Evolutionary conservation across 139 green algal genomes (phyloP).

Genomic region (Raphidocelis subcapitata): DNA sequence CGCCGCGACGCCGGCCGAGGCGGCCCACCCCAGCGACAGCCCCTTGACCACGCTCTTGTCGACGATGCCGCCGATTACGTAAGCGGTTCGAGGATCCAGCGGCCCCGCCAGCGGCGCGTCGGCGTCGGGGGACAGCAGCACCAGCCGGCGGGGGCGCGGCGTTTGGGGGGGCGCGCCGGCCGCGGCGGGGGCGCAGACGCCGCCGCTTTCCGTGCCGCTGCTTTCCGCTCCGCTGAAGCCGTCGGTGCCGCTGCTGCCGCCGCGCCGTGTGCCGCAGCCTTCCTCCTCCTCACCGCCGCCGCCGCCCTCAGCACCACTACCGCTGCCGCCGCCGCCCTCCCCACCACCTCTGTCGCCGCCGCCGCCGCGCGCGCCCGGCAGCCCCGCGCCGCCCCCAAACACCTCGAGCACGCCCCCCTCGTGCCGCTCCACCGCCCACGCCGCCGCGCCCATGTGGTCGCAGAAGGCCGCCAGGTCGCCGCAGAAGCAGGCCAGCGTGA

Average conservation of each 20-base stretch:
- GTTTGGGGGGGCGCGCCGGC: no score
- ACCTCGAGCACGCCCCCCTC: neutral
- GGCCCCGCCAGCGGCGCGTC: slow-evolving; percentile 13
- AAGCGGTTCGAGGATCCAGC: slow-evolving; percentile 9
- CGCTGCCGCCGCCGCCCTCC: no score
- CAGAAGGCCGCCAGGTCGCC: slow-evolving; percentile 22
- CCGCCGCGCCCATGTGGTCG: slow-evolving; percentile 16
- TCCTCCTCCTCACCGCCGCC: no score
- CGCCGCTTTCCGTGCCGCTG: no score
- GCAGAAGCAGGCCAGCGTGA: slow-evolving; percentile 19
- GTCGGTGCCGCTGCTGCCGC: no score
- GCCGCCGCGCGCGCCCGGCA: no score
- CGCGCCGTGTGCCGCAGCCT: no score
- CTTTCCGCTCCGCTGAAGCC: no score
- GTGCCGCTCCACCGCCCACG: slow-evolving; percentile 10
- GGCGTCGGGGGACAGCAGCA: slow-evolving; percentile 34
- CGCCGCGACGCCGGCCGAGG: neutral
- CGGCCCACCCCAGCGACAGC: slow-evolving; percentile 12
- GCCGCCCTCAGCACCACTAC: no score
- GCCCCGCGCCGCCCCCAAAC: no score
- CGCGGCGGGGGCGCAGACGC: no score
- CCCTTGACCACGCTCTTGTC: slow-evolving; percentile 21
- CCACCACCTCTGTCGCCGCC: no score
- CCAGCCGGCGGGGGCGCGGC: neutral
- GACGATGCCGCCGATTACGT: slow-evolving; percentile 40